A percentile compares a stretch with the other conserved stretches of the same genome.
phyloP scores from a whole-genome alignment of 129 eudicot genomes.

The Calendula officinalis region DNA sequence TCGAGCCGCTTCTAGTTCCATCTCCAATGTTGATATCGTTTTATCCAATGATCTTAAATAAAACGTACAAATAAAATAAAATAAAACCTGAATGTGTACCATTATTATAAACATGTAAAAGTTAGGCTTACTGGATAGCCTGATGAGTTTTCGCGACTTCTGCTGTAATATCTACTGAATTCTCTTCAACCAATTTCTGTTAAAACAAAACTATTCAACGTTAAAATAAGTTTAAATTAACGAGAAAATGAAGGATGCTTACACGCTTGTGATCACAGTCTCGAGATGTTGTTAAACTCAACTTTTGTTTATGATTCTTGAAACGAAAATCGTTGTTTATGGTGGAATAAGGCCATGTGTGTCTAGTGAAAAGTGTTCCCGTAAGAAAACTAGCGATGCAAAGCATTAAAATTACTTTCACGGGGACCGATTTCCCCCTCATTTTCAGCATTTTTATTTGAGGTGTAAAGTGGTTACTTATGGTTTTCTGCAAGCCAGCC shows the following conservation, averaged over 20 bases:
- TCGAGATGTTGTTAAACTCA: constrained; percentile 21
- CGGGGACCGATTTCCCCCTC: constrained; percentile 47
- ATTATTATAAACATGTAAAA: not conserved
- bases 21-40: constrained; percentile 49
- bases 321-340: constrained; percentile 20
- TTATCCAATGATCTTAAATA: constrained; percentile 47
- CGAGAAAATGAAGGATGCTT: constrained; percentile 16
- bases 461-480: not conserved
- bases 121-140: constrained; percentile 52
- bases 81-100: not conserved
- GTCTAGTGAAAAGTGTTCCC: constrained; percentile 55
- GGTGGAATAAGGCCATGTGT: constrained; percentile 35
- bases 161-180: constrained; percentile 45
- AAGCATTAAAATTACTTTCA: constrained; percentile 45
- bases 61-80: not conserved
- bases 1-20: constrained; percentile 43
- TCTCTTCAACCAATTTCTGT: constrained; percentile 54
- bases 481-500: constrained; percentile 11
- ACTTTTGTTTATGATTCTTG: constrained; percentile 24
- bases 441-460: constrained; percentile 38
- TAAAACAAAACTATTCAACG: not conserved
- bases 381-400: constrained; percentile 66
- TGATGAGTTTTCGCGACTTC: constrained; percentile 64
- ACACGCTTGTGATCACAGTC: constrained; percentile 60
- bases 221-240: not conserved